Evolutionary conservation across 352 stramenopile species (phyloP), one percentile per base, ranked within the genome.

Genomic region (Pseudoperonospora humuli): DNA sequence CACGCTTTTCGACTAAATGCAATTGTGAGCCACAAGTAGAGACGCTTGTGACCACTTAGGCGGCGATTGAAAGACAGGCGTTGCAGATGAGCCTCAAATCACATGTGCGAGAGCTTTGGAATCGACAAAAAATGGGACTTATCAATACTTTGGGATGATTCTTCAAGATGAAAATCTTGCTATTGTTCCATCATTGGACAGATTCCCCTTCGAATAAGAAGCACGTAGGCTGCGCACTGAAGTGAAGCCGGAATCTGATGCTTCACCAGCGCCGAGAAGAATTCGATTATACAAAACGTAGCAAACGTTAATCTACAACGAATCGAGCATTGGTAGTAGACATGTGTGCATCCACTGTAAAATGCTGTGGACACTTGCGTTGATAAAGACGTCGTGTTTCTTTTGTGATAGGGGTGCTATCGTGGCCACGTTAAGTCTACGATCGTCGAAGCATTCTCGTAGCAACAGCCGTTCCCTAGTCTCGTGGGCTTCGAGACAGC

Each of bases 191-290:
- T 19, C 36, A 5, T 40, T 37, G 3, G 37, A 26, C 29, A 47
- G 10, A 19, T 31, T 33, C 42, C 13, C 19, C 13, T 15, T 10
- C 3, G 36, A 53, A 44, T 57, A 53, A 57, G 50, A 52, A 37
- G 28, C 43, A 41, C 20, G 17, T n/a, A 21, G 38, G 18, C 17
- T 41, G 46, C 23, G 31, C 48, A 41, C 54, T 62, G 53, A 63
- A 63, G 58, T 58, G 54, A 48, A 37, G 31, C 29, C 48, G 39
- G 48, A 59, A 48, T 20, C 27, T n/a, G n/a, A n/a, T n/a, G n/a
- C n/a, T n/a, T n/a, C n/a, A n/a, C n/a, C n/a, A n/a, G n/a, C n/a
- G n/a, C n/a, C n/a, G n/a, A n/a, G n/a, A n/a, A n/a, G n/a, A n/a
- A n/a, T n/a, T n/a, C n/a, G n/a, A n/a, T n/a, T n/a, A n/a, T n/a